These are phyloP conservation scores for Globisporangium carolinianum DNA, from an alignment of 352 stramenopile genomes.

Conservation along the genomic window DNA sequence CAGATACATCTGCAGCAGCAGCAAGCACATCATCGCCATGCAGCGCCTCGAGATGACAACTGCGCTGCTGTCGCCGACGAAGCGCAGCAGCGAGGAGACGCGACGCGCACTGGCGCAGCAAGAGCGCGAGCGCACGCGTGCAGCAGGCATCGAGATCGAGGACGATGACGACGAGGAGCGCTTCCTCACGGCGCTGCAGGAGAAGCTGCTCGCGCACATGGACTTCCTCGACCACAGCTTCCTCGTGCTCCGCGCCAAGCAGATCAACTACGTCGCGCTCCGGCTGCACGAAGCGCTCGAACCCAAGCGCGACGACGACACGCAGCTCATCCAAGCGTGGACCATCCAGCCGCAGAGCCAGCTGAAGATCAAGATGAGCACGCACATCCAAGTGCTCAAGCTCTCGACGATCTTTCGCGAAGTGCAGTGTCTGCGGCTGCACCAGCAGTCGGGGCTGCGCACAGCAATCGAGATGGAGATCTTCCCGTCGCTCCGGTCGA, in stretches of 20 bases:
- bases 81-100: slow-evolving; percentile 11
- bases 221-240: slow-evolving; percentile 38
- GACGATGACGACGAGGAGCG: slow-evolving; percentile 42
- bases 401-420: slow-evolving; percentile 80
- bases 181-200: slow-evolving; percentile 63
- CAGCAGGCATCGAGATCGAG: slow-evolving; percentile 34
- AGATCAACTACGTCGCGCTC: slow-evolving; percentile 61
- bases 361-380: slow-evolving; percentile 60
- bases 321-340: slow-evolving; percentile 57
- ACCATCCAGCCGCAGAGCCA: slow-evolving; percentile 63
- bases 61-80: slow-evolving; percentile 31
- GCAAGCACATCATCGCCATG: slow-evolving; percentile 14
- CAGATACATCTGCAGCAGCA: background rate
- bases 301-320: slow-evolving; percentile 61
- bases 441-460: slow-evolving; percentile 33
- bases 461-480: slow-evolving; percentile 67
- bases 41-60: slow-evolving; percentile 55
- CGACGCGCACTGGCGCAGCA: slow-evolving; percentile 5
- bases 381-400: slow-evolving; percentile 83
- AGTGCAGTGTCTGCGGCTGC: slow-evolving; percentile 53
- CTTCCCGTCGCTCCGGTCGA: slow-evolving; percentile 60
- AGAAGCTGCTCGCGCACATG: slow-evolving; percentile 58
- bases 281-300: slow-evolving; percentile 70
- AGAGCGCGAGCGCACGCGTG: slow-evolving; percentile 3
- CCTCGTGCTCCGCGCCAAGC: slow-evolving; percentile 55